Percentiles rank a stretch among this genome's conserved stretches.
These are phyloP conservation scores for Syzygium aqueum DNA, from an alignment of 345 rosid genomes.

Conservation along the genomic window DNA sequence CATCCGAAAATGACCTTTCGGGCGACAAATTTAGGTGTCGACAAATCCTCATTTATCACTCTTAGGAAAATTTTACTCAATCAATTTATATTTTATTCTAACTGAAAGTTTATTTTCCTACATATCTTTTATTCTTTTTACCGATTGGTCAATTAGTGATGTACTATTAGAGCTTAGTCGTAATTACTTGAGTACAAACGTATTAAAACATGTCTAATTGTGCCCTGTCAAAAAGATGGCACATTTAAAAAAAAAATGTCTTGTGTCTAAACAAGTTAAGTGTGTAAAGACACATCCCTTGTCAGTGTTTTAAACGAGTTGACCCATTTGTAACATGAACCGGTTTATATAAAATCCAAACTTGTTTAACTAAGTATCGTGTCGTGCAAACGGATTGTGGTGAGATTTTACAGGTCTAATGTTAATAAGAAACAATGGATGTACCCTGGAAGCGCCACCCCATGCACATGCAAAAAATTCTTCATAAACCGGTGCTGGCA, in stretches of 20 bases:
- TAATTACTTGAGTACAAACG: neutral
- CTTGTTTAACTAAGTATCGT: neutral
- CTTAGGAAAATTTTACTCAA: neutral
- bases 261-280: neutral
- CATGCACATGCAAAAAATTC: neutral
- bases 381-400: neutral
- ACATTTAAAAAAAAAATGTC: neutral
- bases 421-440: neutral
- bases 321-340: neutral
- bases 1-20: neutral
- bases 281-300: fast-evolving
- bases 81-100: neutral
- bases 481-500: neutral
- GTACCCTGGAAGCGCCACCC: neutral
- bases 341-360: neutral
- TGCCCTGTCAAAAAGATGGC: neutral
- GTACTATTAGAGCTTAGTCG: neutral
- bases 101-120: neutral
- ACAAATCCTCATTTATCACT: neutral
- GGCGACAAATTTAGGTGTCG: neutral
- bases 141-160: neutral
- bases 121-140: neutral
- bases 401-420: neutral
- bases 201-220: neutral
- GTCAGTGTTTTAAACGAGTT: neutral